These are phyloP conservation scores for Trichosanthes cucumerina DNA, from an alignment of 306 rosid genomes.

Conservation along the genomic window DNA sequence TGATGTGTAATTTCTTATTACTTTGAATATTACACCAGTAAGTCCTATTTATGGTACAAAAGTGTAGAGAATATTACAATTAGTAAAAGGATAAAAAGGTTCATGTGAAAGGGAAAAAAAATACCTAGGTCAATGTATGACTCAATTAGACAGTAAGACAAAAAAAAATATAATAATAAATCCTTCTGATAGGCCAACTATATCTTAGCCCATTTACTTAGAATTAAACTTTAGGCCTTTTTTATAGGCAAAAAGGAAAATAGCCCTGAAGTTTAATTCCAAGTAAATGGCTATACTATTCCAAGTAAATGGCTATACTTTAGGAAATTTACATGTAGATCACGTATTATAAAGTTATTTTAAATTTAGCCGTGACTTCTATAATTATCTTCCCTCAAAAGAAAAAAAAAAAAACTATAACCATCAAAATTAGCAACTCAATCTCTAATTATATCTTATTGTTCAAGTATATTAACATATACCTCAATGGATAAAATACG, in stretches of 20 bases:
- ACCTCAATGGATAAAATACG: no score
- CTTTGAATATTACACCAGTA: background rate
- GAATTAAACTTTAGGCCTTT: background rate
- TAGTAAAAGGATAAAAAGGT: background rate
- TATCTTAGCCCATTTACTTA: background rate
- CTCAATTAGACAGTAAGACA: no score
- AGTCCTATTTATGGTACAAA: background rate
- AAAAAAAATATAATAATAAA: no score
- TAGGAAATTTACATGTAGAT: background rate
- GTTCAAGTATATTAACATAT: no score
- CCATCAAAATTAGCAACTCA: no score
- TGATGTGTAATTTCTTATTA: background rate
- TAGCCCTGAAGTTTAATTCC: no score
- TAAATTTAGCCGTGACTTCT: background rate
- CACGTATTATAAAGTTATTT: background rate
- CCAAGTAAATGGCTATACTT: no score
- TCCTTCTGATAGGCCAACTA: background rate
- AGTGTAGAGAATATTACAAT: background rate
- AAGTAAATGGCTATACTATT: no score
- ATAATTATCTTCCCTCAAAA: no score
- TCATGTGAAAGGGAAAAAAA: background rate
- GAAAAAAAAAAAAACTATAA: no score
- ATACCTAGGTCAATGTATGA: background rate
- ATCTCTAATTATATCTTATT: no score
- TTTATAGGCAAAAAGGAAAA: no score